Evolutionary conservation across 208 protist genomes (phyloP), one percentile per base, ranked within the genome.

Genomic region (Acanthamoeba lenticulata): DNA sequence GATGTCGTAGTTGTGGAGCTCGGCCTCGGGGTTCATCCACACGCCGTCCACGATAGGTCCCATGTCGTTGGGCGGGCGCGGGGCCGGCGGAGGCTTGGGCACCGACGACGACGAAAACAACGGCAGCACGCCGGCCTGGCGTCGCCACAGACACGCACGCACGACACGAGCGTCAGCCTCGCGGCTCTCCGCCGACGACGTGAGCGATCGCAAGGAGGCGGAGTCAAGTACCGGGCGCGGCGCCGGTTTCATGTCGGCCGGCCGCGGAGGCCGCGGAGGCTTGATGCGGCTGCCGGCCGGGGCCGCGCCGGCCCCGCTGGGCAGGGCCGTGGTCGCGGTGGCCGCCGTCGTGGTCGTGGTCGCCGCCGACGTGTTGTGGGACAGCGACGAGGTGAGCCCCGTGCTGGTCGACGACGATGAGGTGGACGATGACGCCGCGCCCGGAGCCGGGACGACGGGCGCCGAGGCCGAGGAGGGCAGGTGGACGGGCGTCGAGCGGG

Each of bases 1-100:
- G 57, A 91, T 91, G 55, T 91, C 57, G 36, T 91, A 91, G 36
- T 3, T 1, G 27, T 91, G 85, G n/a, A 91, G 55, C 55, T 91
- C 85, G n/a, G 85, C 85, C 15, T 91, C 85, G 21, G 85, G 57
- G 32, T 67, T 42, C 52, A 91, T 60, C 85, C 85, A 91, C 55
- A 86, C 77, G 29, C 77, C 77, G n/a, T 86, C 77, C 34, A 57
- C 40, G n/a, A 57, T 86, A 3, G 77, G 77, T 5, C 47, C 65
- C 65, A 74, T 74, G 36, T 74, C 65, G 36, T 57, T 86, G 17
- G 77, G 77, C 24, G 77, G 77, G 7, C 77, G 77, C 44, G 77
- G 77, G 21, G 77, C 44, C 77, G 44, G 77, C 19, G 77, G 77
- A 15, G 77, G 77, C 77, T 86, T 86, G 77, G 44, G 40, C 77